phyloP scores from a whole-genome alignment of 305 asterid species.

The Withania somnifera region DNA sequence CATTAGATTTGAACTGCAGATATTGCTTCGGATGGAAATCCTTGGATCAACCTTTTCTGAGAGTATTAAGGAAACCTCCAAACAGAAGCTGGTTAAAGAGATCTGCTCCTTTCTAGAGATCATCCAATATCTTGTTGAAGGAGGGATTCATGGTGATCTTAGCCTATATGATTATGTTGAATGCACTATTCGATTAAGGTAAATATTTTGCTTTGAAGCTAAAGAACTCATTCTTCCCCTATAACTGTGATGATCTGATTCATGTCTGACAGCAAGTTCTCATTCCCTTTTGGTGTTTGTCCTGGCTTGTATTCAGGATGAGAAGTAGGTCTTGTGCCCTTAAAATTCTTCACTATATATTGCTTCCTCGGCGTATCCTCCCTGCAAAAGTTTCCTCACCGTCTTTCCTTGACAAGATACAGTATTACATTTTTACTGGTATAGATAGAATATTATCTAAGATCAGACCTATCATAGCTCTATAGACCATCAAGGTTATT shows the following conservation, averaged over 20 bases:
- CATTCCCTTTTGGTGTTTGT: neutral
- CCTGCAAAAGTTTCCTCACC: neutral
- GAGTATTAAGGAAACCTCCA: conserved; percentile 43
- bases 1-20: conserved; percentile 76
- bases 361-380: neutral
- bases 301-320: neutral
- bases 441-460: neutral
- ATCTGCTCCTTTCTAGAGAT: conserved; percentile 81
- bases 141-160: conserved; percentile 78
- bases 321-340: neutral
- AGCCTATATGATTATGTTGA: conserved; percentile 80
- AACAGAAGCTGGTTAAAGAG: conserved; percentile 63
- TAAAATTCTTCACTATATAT: neutral
- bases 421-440: neutral
- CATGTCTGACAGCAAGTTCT: neutral
- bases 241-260: neutral
- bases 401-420: neutral
- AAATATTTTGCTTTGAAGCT: conserved; percentile 10
- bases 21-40: conserved; percentile 89
- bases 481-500: neutral
- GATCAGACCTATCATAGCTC: neutral
- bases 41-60: conserved; percentile 39
- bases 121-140: conserved; percentile 78
- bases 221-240: neutral
- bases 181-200: conserved; percentile 73